Evolutionary conservation across 495 filamentous ascomycete species (phyloP), one percentile per base, ranked within the genome.

Genomic region (Glonium stellatum): DNA sequence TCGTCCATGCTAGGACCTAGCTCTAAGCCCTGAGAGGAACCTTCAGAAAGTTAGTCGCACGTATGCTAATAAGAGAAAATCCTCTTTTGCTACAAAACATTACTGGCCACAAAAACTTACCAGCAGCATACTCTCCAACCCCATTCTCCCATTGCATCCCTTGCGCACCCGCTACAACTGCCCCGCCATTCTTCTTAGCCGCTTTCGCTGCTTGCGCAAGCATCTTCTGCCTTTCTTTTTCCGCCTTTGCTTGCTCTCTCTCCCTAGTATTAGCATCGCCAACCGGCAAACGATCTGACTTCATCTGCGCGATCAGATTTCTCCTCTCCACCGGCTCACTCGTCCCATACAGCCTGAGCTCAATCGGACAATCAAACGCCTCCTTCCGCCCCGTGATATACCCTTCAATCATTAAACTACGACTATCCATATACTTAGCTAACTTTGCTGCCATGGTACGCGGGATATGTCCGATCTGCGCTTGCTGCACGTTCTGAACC

Each of bases 401-500:
- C 5, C 82, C 88, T 67, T 95, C 90, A 10, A 91, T 68, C 5
- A 80, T 60, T 12, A 92, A 70, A 47, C 75, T 69, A 15, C 67
- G 70, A 21, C 69, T 63, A 66, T 85, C 87, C 67, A 96, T 79
- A 65, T 89, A 91, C 1, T 78, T 80, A 0, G 89, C 86, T 23
- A 97, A 75, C 69, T 88, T 91, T 12, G 75, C 72, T 1, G 86
- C 89, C 27, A 89, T 68, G 0, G 56, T 69, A 13, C 81, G 74
- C 1, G 88, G 86, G 42, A 97, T 79, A 70, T 96, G 89, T 2
- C 92, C 92, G 59, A 96, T 87, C 65, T 95, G 90, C 2, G 59
- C 69, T 21, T 85, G 79, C 71, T 87, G 81, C n/a, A 90, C 87
- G 72, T 95, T 96, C 60, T 86, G 77, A 1, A 93, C 80, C 5